These are phyloP conservation scores for Maudiozyma humilis DNA, from an alignment of 1,139 yeast species.

Conservation along the genomic window DNA sequence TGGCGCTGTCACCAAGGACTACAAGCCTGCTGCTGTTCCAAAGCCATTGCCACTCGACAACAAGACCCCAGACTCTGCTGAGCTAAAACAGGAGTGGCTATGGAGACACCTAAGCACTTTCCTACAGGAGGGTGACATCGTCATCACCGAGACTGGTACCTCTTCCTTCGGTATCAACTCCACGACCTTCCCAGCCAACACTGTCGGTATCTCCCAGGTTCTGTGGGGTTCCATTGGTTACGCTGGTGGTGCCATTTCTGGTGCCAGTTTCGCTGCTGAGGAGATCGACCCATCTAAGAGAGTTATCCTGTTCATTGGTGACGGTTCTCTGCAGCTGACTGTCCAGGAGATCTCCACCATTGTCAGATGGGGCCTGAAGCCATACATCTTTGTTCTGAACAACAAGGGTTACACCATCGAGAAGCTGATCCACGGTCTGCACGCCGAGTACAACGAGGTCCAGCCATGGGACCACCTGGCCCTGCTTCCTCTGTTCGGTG, in stretches of 20 bases:
- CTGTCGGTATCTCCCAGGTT: slow-evolving; percentile 1
- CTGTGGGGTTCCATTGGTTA: slow-evolving; percentile 5
- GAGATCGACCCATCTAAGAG: slow-evolving; percentile 1
- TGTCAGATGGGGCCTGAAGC: slow-evolving; percentile 2
- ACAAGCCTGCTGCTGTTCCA: slow-evolving; percentile 1
- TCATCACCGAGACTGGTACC: slow-evolving; percentile 3
- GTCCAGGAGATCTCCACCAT: slow-evolving; percentile 3
- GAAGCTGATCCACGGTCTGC: slow-evolving; percentile 3
- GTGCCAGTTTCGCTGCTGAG: slow-evolving; percentile 3
- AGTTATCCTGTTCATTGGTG: slow-evolving; percentile 2
- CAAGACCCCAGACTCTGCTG: not conserved
- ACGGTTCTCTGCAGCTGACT: slow-evolving; percentile 3
- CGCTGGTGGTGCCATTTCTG: slow-evolving; percentile 3
- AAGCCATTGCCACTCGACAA: slow-evolving; percentile 2
- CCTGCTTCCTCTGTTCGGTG: slow-evolving; percentile 22
- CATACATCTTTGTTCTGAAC: slow-evolving; percentile 3
- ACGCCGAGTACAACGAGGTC: slow-evolving; percentile 2
- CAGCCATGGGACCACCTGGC: slow-evolving; percentile 3
- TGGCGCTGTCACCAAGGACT: not conserved
- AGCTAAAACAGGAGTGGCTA: slow-evolving; percentile 1
- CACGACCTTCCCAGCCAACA: slow-evolving; percentile 2
- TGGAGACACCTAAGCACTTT: slow-evolving; percentile 1
- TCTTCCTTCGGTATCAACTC: slow-evolving; percentile 2
- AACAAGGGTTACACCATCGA: slow-evolving; percentile 4
- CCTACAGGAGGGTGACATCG: slow-evolving; percentile 4